Base-by-base conservation (phyloP, 2,329 filamentous ascomycete species). In the Aspergillus luchuensis region DNA sequence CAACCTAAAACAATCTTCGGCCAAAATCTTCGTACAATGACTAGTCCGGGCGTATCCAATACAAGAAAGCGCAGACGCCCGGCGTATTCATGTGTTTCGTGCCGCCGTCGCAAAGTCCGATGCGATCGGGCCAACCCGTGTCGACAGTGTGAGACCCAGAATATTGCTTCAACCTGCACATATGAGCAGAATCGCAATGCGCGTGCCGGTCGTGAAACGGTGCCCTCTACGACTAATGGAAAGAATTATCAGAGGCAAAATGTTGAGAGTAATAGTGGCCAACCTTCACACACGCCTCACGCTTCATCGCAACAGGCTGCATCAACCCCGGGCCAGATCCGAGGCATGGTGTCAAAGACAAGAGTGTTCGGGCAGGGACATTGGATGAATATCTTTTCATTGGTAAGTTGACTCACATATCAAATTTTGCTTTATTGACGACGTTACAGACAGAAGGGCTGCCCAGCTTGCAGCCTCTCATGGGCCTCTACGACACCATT, bases 291-390 rank as follows among this genome's bases (percentile, higher is more conserved):
- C 10, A 11, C 41, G 3, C 41, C 41, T 45, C 10, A 23, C 13
- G 19, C 45, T 19, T 15, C 45, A 19, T n/a, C 21, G 13, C 45
- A n/a, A 17, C 45, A n/a, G 13, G 23, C 59, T 33, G 11, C 50
- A 25, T 17, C 33, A 25, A 17, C 23, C n/a, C n/a, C 43, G 19
- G 55, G 17, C 4, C 38, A 23, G 2, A 64, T 70, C 8, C 63
- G 51, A n/a, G 67, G 68, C 30, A 58, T 57, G 0, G 4, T 67
- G 5, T 64, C 60, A 2, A 72, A 72, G 55, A 71, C 70, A 2
- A 60, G 71, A 21, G 56, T 72, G 8, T 69, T 63, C 38, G 67
- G 69, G 1, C 48, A 62, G 11, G 69, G 71, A 2, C 68, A 72
- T 56, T 71, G 70, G 70, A 70, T 70, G 65, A 66, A 57, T 49